Conservation (phyloP, 1,139 yeast genomes). For the Debaryomyces fabryi region DNA sequence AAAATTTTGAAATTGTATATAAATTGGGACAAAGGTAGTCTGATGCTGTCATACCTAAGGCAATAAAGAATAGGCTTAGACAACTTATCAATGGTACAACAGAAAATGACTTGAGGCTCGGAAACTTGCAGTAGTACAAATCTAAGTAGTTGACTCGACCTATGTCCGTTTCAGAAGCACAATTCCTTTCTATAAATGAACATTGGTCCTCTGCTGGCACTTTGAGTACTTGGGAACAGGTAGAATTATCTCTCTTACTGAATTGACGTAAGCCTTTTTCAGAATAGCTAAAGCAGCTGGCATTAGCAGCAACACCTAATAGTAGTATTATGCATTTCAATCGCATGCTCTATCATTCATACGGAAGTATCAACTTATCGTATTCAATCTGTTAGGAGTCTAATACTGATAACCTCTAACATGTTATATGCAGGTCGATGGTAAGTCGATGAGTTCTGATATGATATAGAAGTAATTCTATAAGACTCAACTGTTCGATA, state of each 20-base stretch:
- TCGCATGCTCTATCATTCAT: not conserved
- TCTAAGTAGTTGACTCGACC: constrained; percentile 47
- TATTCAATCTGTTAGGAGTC: not conserved
- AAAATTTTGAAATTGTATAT: constrained; percentile 56
- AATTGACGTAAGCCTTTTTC: not conserved
- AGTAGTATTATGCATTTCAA: constrained; percentile 1
- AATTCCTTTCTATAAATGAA: constrained; percentile 38
- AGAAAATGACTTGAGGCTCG: constrained; percentile 14
- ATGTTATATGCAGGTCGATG: not conserved
- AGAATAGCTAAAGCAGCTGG: not conserved
- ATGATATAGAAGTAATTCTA: not conserved
- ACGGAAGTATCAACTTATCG: not conserved
- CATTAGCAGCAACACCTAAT: not conserved
- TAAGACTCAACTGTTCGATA: not conserved
- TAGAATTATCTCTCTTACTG: constrained; percentile 3
- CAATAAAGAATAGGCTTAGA: constrained; percentile 51
- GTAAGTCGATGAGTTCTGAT: not conserved
- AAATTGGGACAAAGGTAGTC: constrained; percentile 78
- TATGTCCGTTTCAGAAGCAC: constrained; percentile 34
- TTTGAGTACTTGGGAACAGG: constrained; percentile 8
- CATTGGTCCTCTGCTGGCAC: constrained; percentile 44
- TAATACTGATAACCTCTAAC: not conserved
- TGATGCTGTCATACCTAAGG: constrained; percentile 74
- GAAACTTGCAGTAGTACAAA: constrained; percentile 39
- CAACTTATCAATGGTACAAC: constrained; percentile 22